Evolutionary conservation across 352 stramenopile species (phyloP), one percentile per base, ranked within the genome.

Genomic region (Phytopythium sindhum): DNA sequence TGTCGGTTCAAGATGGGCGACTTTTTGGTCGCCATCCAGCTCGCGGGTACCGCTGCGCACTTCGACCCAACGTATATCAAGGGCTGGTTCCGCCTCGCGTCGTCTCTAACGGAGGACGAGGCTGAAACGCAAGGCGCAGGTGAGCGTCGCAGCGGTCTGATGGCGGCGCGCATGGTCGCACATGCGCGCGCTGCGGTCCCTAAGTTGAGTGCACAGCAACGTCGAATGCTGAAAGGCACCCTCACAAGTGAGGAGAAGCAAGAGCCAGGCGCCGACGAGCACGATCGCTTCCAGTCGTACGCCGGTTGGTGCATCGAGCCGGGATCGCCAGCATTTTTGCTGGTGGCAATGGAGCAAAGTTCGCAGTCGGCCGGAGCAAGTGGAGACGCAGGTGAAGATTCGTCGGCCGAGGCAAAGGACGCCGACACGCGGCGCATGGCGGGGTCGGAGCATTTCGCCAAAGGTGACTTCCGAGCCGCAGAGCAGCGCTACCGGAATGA

Each of bases 1-100:
- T 75, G 69, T 31, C 62, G 61, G 21, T 69, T 67, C 47, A 67
- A 73, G 39, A 41, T 35, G 45, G 48, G 50, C 17, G 65, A 75
- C 44, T 72, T 61, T 9, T 6, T 6, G 17, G 28, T 37, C n/a
- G 60, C 64, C 12, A 64, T 68, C 23, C 67, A 68, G 24, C 64
- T 74, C 51, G 60, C 64, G 14, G 69, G 69, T 0, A 61, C 55
- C 8, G 68, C 64, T 11, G 64, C 50, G 8, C 64, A 72, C 35
- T 53, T 74, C 2, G 29, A 67, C 4, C 45, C 60, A 2, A 15
- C n/a, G 1, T 74, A 72, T 48, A 47, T 69, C 4, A 74, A 74
- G 26, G 68, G n/a, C 6, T 74, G 60, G 64, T 56, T 64, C 3
- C 64, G 64, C 8, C 64, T 74, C 21, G 60, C 56, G 14, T 65